Percentiles rank a stretch among this genome's conserved stretches.
phyloP scores from a whole-genome alignment of 1,284 basidiomycete genomes.

The Cryptococcus floricola region DNA sequence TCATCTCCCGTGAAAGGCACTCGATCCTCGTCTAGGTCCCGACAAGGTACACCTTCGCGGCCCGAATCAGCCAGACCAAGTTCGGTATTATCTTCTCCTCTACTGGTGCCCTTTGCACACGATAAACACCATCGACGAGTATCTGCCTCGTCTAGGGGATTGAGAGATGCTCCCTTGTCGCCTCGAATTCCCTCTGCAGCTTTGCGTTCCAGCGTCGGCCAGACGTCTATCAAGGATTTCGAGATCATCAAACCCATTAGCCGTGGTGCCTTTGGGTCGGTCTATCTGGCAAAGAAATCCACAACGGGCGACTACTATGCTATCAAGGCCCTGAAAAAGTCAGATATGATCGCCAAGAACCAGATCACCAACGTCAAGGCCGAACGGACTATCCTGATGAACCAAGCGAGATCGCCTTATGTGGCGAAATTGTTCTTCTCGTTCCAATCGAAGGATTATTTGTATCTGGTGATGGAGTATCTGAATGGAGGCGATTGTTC shows the following conservation, averaged over 20 bases:
- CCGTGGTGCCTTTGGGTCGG: slow-evolving; percentile 97
- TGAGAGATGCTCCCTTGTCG: slow-evolving; percentile 64
- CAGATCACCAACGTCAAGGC: slow-evolving; percentile 99
- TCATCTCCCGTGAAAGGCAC: slow-evolving; percentile 1
- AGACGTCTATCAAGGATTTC: slow-evolving; percentile 97
- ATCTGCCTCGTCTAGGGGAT: slow-evolving; percentile 20
- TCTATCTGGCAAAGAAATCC: slow-evolving; percentile 97
- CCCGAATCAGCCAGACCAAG: not conserved
- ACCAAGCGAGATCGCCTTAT: slow-evolving; percentile 98
- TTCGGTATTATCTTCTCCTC: slow-evolving; percentile 15
- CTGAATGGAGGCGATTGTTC: slow-evolving; percentile 96
- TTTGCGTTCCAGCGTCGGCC: slow-evolving; percentile 70
- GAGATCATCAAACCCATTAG: slow-evolving; percentile 99
- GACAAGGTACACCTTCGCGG: not conserved
- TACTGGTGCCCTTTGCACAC: slow-evolving; percentile 23
- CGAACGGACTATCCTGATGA: slow-evolving; percentile 99
- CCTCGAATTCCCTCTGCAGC: slow-evolving; percentile 77
- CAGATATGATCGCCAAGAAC: slow-evolving; percentile 99
- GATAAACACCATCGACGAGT: slow-evolving; percentile 23
- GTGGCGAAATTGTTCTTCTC: slow-evolving; percentile 98
- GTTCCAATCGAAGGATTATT: slow-evolving; percentile 92
- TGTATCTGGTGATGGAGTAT: slow-evolving; percentile 99
- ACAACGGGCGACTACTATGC: slow-evolving; percentile 98
- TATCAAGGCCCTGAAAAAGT: slow-evolving; percentile 98
- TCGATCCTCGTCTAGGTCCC: not conserved